These are phyloP conservation scores for Aspergillus sp. DNA, from an alignment of 2,329 filamentous ascomycete species.

Conservation along the genomic window DNA sequence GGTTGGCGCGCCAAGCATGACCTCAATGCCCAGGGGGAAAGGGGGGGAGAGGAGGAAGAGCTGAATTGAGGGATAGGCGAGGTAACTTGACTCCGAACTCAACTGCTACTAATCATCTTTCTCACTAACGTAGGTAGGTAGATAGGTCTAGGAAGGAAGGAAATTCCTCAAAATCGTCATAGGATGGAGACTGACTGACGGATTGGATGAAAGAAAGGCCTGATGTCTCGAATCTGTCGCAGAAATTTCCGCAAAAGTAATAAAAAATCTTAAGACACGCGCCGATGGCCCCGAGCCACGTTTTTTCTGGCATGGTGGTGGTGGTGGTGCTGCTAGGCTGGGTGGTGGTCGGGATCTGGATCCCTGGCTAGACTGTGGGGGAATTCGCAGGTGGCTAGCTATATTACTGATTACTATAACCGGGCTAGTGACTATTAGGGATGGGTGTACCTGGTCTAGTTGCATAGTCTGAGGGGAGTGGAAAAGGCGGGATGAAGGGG, in stretches of 20 bases:
- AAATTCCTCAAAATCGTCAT: neutral
- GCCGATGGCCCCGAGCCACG: slow-evolving; percentile 4
- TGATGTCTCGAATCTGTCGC: neutral
- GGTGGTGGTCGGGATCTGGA: slow-evolving; percentile 5
- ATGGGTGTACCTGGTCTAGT: neutral
- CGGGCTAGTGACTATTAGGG: neutral
- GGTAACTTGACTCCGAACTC: neutral
- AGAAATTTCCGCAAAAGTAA: slow-evolving; percentile 6
- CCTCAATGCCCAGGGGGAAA: too few relatives aligned
- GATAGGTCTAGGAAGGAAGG: neutral
- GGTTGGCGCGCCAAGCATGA: neutral
- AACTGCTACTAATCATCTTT: neutral
- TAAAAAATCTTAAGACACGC: neutral
- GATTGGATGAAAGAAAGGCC: too few relatives aligned
- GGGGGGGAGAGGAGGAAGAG: neutral
- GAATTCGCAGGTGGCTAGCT: neutral
- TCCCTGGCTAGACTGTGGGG: slow-evolving; percentile 8
- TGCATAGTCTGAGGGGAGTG: neutral
- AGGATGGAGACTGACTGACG: neutral
- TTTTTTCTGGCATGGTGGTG: neutral
- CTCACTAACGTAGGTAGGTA: neutral
- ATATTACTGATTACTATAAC: neutral
- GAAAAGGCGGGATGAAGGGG: too few relatives aligned
- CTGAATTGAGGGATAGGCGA: neutral
- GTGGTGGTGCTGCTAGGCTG: too few relatives aligned